Conservation (phyloP, 2,329 filamentous ascomycete species). For the Phialemoniopsis sp. region DNA sequence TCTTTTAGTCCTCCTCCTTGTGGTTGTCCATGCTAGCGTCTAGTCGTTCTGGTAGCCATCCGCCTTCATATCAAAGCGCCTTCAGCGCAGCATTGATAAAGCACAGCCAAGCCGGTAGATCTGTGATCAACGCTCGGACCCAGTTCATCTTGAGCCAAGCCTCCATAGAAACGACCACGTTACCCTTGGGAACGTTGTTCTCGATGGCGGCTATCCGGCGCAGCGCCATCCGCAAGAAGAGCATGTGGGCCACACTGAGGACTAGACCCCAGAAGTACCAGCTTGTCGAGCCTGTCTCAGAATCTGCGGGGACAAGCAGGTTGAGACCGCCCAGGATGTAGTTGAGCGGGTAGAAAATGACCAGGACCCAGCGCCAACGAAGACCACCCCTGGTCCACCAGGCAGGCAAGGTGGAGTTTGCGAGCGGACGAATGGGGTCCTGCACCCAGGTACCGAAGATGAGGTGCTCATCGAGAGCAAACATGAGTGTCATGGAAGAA, state of each 20-base stretch:
- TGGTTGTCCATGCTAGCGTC: neutral
- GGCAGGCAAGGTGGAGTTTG: conserved; percentile 1
- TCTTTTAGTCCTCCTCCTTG: neutral
- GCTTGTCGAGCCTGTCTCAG: neutral
- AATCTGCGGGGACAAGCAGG: neutral
- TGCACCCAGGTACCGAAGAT: conserved; percentile 2
- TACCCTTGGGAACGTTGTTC: conserved; percentile 1
- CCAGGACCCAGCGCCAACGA: conserved; percentile 3
- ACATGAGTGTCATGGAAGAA: conserved; percentile 2
- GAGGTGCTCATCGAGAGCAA: conserved; percentile 2
- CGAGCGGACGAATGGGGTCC: neutral
- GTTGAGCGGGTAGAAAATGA: conserved; percentile 1
- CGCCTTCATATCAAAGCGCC: neutral
- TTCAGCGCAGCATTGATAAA: conserved; percentile 1
- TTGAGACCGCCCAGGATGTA: conserved; percentile 1
- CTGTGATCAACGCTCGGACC: conserved; percentile 1
- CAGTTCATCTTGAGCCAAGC: conserved; percentile 3
- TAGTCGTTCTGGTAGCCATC: neutral
- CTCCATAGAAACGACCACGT: conserved; percentile 1
- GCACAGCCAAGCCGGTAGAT: conserved; percentile 1
- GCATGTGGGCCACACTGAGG: conserved; percentile 1
- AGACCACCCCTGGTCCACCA: conserved; percentile 2
- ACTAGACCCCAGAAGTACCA: conserved; percentile 1
- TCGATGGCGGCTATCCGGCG: conserved; percentile 2
- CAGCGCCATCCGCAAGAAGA: conserved; percentile 1